Conservation (phyloP, 2,329 filamentous ascomycete species). For the Aspergillus jensenii region DNA sequence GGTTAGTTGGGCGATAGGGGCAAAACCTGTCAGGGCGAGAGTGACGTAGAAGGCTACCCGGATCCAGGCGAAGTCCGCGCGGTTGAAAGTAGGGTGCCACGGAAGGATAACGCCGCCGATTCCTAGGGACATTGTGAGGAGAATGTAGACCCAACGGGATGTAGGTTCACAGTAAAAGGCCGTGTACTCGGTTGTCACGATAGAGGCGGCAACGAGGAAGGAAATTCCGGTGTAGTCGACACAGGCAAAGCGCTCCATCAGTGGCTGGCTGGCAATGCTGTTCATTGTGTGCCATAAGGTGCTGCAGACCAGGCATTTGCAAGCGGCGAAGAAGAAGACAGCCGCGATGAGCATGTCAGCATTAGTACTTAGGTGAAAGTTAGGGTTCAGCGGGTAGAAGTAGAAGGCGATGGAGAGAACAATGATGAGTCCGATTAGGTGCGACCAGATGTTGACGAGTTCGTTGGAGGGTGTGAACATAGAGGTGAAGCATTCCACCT, state of each 20-base stretch:
- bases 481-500: conserved; percentile 82
- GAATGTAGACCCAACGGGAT: conserved; percentile 83
- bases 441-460: conserved; percentile 96
- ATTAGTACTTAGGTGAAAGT: conserved; percentile 83
- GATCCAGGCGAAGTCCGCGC: conserved; percentile 85
- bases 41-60: conserved; percentile 90
- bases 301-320: conserved; percentile 91
- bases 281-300: conserved; percentile 99
- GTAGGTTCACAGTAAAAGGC: conserved; percentile 96
- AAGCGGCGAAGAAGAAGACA: conserved; percentile 93
- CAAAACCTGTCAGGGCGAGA: conserved; percentile 81
- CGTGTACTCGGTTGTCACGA: conserved; percentile 97
- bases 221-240: conserved; percentile 99
- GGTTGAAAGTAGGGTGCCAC: conserved; percentile 95
- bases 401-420: conserved; percentile 90
- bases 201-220: conserved; percentile 85
- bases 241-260: conserved; percentile 94
- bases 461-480: conserved; percentile 88
- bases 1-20: conserved; percentile 82
- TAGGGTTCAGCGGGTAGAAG: conserved; percentile 85
- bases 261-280: conserved; percentile 82
- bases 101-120: conserved; percentile 86
- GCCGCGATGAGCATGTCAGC: conserved; percentile 88
- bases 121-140: conserved; percentile 75
- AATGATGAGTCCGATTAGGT: conserved; percentile 82